Percentiles rank a stretch among this genome's conserved stretches.
Evolutionary conservation across 805 yeast genomes (phyloP).

Genomic region (Crinitomyces ghanaensis): DNA sequence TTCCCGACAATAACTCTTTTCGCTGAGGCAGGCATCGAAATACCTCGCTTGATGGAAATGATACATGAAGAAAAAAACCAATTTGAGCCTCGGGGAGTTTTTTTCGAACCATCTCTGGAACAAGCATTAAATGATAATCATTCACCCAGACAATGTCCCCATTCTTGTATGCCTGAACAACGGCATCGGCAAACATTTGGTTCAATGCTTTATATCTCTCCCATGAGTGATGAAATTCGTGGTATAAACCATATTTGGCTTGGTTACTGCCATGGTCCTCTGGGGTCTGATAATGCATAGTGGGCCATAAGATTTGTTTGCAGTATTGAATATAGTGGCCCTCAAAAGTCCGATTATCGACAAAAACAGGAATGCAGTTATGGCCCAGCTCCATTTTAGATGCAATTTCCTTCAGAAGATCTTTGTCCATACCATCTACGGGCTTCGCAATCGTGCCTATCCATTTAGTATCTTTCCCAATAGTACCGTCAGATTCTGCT

Average conservation of each 20-base stretch:
- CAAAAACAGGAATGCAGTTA: slow-evolving; percentile 53
- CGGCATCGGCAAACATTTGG: slow-evolving; percentile 65
- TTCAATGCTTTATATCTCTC: slow-evolving; percentile 66
- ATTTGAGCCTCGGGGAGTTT: slow-evolving; percentile 72
- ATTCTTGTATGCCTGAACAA: slow-evolving; percentile 53
- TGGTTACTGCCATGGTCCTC: too few species aligned
- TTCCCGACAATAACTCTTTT: slow-evolving; percentile 60
- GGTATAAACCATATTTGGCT: slow-evolving; percentile 90
- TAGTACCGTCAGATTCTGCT: slow-evolving; percentile 30
- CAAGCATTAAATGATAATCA: slow-evolving; percentile 82
- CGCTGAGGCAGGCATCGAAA: slow-evolving; percentile 90
- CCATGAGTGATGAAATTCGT: slow-evolving; percentile 96
- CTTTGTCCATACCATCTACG: slow-evolving; percentile 61
- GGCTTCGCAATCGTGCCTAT: slow-evolving; percentile 92
- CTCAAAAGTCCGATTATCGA: slow-evolving; percentile 68
- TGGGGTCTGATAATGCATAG: slow-evolving; percentile 86
- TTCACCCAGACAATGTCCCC: slow-evolving; percentile 87
- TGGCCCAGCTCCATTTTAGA: slow-evolving; percentile 31
- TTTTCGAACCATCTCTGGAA: slow-evolving; percentile 73
- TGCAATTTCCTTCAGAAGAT: slow-evolving; percentile 44
- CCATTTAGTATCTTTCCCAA: slow-evolving; percentile 43
- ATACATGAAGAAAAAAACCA: slow-evolving; percentile 85
- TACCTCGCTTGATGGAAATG: slow-evolving; percentile 93
- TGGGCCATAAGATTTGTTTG: slow-evolving; percentile 94
- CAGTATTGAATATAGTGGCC: slow-evolving; percentile 90